Evolutionary conservation across 331 rosid species (phyloP).

Genomic region (Malus hybrid): DNA sequence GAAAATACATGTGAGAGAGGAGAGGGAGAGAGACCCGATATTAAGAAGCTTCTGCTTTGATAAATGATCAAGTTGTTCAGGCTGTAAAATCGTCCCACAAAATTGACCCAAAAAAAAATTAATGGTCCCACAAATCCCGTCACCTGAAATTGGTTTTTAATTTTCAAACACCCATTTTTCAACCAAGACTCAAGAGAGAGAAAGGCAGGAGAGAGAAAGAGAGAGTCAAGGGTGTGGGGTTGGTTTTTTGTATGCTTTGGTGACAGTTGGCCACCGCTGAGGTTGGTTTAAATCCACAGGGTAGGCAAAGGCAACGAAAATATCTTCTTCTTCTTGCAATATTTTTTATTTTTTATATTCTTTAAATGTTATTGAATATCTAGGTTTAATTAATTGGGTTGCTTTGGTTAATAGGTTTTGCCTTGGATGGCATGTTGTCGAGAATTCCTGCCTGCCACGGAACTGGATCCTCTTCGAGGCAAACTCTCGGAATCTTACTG

Average conservation of each 20-base stretch:
- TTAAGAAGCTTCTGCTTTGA: conserved; percentile 5
- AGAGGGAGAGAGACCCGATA: no score
- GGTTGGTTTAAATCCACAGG: not conserved
- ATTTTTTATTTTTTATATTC: no score
- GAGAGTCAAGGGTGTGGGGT: not conserved
- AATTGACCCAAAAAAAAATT: not conserved
- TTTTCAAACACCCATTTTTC: conserved; percentile 9
- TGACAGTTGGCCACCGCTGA: not conserved
- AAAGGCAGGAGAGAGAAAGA: not conserved
- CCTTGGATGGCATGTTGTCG: not conserved
- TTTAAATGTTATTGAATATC: no score
- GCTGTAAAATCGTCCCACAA: not conserved
- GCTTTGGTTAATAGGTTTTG: not conserved
- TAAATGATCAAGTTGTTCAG: not conserved
- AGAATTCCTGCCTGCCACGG: not conserved
- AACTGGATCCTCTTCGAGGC: no score
- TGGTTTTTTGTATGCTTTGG: not conserved
- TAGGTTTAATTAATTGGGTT: not conserved
- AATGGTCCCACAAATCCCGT: conserved; percentile 1
- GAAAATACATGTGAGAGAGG: not conserved
- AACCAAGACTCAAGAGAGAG: not conserved
- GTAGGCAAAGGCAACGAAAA: not conserved
- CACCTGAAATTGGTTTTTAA: not conserved
- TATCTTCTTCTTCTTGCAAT: not conserved
- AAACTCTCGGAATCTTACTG: no score